Evolutionary conservation across 768 basidiomycete genomes (phyloP).

Genomic region (Boletus pseudo-olivaceus): DNA sequence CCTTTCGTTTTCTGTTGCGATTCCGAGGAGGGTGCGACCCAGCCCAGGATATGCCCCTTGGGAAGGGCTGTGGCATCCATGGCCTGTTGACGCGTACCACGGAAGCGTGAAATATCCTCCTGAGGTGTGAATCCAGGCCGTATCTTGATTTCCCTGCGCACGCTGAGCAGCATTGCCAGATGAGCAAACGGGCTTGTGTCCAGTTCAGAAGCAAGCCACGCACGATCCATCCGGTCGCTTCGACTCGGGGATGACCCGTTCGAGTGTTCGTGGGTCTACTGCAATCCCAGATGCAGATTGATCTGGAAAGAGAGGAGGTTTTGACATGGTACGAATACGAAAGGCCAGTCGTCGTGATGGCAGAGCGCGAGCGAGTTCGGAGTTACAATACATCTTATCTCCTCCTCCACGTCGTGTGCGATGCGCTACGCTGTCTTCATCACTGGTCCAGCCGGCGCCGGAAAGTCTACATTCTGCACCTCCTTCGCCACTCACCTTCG

Average conservation of each 20-base stretch:
- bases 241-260: conserved; percentile 86
- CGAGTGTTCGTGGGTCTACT: conserved; percentile 79
- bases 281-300: conserved; percentile 76
- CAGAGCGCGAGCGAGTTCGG: conserved; percentile 17
- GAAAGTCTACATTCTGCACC: conserved; percentile 91
- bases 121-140: conserved; percentile 93
- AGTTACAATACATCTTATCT: conserved; percentile 30
- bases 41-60: conserved; percentile 81
- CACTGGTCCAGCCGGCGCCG: conserved; percentile 96
- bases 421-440: conserved; percentile 91
- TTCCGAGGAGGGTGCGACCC: conserved; percentile 59
- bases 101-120: conserved; percentile 87
- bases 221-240: conserved; percentile 83
- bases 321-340: conserved; percentile 49
- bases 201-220: conserved; percentile 12
- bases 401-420: not conserved
- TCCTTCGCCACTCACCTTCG: conserved; percentile 88
- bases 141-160: conserved; percentile 86
- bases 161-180: conserved; percentile 37
- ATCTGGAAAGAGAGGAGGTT: conserved; percentile 70
- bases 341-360: not conserved
- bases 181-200: conserved; percentile 8
- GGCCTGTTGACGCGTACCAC: conserved; percentile 70
- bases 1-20: conserved; percentile 30
- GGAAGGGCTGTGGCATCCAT: conserved; percentile 62